Conservation (phyloP, 345 rosid species). For the Heritiera littoralis region DNA sequence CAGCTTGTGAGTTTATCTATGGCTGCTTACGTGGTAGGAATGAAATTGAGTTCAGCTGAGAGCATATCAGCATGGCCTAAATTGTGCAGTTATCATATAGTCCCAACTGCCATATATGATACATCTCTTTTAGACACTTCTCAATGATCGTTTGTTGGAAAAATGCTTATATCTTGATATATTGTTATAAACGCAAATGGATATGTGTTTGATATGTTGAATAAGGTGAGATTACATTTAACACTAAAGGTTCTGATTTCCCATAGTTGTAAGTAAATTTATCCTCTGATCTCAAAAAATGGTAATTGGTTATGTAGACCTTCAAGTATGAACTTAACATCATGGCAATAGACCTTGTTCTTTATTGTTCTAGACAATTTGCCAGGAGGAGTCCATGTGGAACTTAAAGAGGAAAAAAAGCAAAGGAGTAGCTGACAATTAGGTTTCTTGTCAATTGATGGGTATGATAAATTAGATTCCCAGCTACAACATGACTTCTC, state of each 20-base stretch:
- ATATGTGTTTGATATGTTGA: background rate
- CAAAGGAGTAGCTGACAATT: background rate
- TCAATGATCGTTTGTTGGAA: background rate
- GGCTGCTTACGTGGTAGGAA: background rate
- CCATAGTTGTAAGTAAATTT: background rate
- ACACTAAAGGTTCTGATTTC: background rate
- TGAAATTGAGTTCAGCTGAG: background rate
- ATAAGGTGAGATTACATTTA: background rate
- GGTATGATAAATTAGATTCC: background rate
- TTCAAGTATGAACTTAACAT: background rate
- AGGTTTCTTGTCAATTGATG: background rate
- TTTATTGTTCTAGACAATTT: background rate
- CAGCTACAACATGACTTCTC: constrained; percentile 19
- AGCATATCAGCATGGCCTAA: background rate
- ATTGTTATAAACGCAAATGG: background rate
- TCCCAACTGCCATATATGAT: background rate
- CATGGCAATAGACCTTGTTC: background rate
- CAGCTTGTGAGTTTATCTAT: background rate
- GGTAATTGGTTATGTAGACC: background rate
- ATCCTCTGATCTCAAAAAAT: background rate
- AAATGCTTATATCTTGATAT: background rate
- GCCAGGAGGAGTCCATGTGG: background rate
- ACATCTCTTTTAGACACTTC: background rate
- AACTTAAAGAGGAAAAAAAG: background rate
- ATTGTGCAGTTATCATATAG: background rate